Conservation (phyloP, 257 asterid species). For the Cruciata laevipes region DNA sequence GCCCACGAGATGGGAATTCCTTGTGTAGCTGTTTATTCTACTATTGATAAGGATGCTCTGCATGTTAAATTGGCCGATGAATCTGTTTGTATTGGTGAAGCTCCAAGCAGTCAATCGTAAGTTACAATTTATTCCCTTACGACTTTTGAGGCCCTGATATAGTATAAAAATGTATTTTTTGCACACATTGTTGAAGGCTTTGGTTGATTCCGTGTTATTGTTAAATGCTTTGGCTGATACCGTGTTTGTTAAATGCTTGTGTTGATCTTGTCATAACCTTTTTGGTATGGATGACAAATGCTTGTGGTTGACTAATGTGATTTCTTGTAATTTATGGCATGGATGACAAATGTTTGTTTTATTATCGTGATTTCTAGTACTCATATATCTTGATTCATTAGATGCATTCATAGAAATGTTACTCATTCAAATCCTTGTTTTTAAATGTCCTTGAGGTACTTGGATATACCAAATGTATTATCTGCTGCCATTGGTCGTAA, state of each 20-base stretch:
- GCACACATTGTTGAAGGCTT: not conserved
- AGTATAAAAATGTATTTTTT: not conserved
- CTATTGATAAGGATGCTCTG: constrained; percentile 93
- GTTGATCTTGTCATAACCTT: too few relatives aligned
- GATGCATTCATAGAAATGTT: too few relatives aligned
- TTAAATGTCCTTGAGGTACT: constrained; percentile 44
- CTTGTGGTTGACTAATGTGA: too few relatives aligned
- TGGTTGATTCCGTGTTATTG: not conserved
- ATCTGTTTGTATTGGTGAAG: constrained; percentile 98
- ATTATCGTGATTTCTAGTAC: not conserved
- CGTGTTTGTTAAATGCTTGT: too few relatives aligned
- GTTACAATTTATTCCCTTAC: constrained; percentile 19
- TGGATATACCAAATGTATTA: constrained; percentile 78
- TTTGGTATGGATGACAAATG: too few relatives aligned
- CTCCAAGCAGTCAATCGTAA: constrained; percentile 98
- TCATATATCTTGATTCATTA: not conserved
- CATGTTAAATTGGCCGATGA: constrained; percentile 98
- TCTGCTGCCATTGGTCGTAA: constrained; percentile 88
- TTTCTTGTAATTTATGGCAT: not conserved
- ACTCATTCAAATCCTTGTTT: constrained; percentile 1
- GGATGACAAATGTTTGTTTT: not conserved
- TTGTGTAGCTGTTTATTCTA: constrained; percentile 95
- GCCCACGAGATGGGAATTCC: constrained; percentile 99
- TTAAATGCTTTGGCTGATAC: too few relatives aligned
- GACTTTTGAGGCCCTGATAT: not conserved